Percentiles rank a stretch among this genome's conserved stretches.
These are phyloP conservation scores for Pyrenophora teres DNA, from an alignment of 2,329 filamentous ascomycete species.

Conservation along the genomic window DNA sequence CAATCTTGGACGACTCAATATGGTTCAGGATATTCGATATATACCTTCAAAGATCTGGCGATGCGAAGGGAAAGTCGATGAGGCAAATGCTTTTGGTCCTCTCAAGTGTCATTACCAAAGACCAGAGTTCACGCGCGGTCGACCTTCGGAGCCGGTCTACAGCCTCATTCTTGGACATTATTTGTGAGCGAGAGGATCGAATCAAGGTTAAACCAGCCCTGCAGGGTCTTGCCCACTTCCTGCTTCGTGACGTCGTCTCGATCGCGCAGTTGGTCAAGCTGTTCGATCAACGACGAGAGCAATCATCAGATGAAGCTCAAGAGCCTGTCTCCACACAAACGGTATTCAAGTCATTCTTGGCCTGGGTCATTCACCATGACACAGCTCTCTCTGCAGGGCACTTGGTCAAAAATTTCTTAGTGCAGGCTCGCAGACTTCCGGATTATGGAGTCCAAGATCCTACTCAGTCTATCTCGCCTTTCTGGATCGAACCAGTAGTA, in stretches of 20 bases:
- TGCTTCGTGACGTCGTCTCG: conserved; percentile 63
- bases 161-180: conserved; percentile 60
- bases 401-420: conserved; percentile 43
- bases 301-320: conserved; percentile 1
- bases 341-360: conserved; percentile 36
- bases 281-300: conserved; percentile 36
- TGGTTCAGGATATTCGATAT: conserved; percentile 49
- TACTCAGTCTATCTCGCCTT: conserved; percentile 18
- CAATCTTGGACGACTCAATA: conserved; percentile 43
- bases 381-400: conserved; percentile 48
- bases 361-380: conserved; percentile 49
- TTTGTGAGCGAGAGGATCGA: conserved; percentile 64
- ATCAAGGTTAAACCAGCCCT: conserved; percentile 72
- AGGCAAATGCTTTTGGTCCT: conserved; percentile 52
- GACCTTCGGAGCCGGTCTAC: conserved; percentile 35
- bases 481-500: conserved; percentile 49
- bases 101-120: conserved; percentile 43
- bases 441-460: conserved; percentile 7
- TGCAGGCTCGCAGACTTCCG: conserved; percentile 30
- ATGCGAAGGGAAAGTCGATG: conserved; percentile 54
- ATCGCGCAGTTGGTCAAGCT: conserved; percentile 46
- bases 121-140: conserved; percentile 22
- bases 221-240: conserved; percentile 67
- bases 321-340: conserved; percentile 16
- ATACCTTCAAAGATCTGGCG: conserved; percentile 50